Base-by-base conservation (phyloP, 2,329 filamentous ascomycete species). In the Blumeriella jaapii region DNA sequence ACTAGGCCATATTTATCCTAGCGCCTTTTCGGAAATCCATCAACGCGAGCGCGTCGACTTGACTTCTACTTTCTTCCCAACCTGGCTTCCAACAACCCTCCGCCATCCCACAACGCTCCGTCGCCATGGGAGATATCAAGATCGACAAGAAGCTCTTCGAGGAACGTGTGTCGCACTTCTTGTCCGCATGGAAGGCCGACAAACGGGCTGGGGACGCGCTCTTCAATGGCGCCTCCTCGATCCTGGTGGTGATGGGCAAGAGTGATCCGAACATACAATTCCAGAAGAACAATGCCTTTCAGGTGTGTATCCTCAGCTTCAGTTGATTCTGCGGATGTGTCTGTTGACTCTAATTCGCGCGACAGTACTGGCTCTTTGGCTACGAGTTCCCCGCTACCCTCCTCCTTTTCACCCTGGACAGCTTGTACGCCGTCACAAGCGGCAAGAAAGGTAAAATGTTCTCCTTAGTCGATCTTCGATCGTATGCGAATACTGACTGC, bases 331-430 rank as follows among this genome's bases (percentile, higher is more conserved):
- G n/a, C 4, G 17, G 15, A 26, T 10, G 8, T 19, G 25, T 12
- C 27, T 28, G 29, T 46, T 46, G 31, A 50, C 22, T 15, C 29
- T 15, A n/a, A n/a, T n/a, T n/a, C n/a, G n/a, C 34, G 12, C 48
- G 42, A 26, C 47, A 95, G 87, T 93, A 96, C 62, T 98, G 93
- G 93, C 71, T 98, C 36, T 74, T 98, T 44, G 91, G 91, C 53
- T 98, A 98, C 67, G 91, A 98, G 60, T 98, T 98, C 55, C 91
- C 91, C 20, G 87, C 89, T 24, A 98, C 91, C 0, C 68, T 98
- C 45, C 85, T 98, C 68, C 71, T 98, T 34, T 78, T 98, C 58
- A 96, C 89, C 1, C 65, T 78, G 42, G 91, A 96, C 42, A 76
- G 77, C 29, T 69, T 96, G 51, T 93, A 91, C 62, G 80, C 96